A percentile compares a stretch with the other conserved stretches of the same genome.
Evolutionary conservation across 2,329 filamentous ascomycete genomes (phyloP).

Genomic region (Xylaria hypoxylon): DNA sequence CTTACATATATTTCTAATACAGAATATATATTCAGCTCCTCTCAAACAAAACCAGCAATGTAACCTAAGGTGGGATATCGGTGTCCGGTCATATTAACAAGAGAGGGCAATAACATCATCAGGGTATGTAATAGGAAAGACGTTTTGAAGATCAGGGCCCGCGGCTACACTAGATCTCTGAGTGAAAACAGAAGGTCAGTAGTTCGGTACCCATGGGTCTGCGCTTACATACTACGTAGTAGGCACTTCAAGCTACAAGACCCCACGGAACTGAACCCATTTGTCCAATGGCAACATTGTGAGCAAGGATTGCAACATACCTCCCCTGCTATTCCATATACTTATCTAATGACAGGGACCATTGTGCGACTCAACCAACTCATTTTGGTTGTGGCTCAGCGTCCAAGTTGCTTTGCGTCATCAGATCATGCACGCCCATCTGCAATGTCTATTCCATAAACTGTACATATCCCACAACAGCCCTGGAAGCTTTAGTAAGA

Average conservation of each 20-base stretch:
- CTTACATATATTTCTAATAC: not conserved
- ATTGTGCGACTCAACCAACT: constrained; percentile 1
- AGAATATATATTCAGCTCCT: not conserved
- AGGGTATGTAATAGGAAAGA: constrained; percentile 8
- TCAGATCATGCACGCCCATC: constrained; percentile 23
- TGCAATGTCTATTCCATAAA: constrained; percentile 30
- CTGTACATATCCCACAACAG: not conserved
- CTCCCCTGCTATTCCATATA: constrained; percentile 26
- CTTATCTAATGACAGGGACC: constrained; percentile 17
- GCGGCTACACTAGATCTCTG: constrained; percentile 1
- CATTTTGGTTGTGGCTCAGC: constrained; percentile 12
- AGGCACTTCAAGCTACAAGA: not conserved
- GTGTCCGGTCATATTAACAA: not conserved
- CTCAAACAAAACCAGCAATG: not conserved
- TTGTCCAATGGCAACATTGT: constrained; percentile 31
- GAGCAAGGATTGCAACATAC: constrained; percentile 36
- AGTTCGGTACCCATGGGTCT: constrained; percentile 22
- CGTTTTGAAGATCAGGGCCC: constrained; percentile 3
- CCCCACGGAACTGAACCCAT: constrained; percentile 21
- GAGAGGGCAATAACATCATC: not conserved
- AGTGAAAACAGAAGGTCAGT: constrained; percentile 11
- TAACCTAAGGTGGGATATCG: not conserved
- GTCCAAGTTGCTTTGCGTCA: constrained; percentile 29
- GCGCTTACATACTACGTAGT: constrained; percentile 1
- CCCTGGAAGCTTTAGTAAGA: constrained; percentile 27